A percentile compares a stretch with the other conserved stretches of the same genome.
Evolutionary conservation across 805 yeast species (phyloP).

Genomic region (Spathaspora sp.): DNA sequence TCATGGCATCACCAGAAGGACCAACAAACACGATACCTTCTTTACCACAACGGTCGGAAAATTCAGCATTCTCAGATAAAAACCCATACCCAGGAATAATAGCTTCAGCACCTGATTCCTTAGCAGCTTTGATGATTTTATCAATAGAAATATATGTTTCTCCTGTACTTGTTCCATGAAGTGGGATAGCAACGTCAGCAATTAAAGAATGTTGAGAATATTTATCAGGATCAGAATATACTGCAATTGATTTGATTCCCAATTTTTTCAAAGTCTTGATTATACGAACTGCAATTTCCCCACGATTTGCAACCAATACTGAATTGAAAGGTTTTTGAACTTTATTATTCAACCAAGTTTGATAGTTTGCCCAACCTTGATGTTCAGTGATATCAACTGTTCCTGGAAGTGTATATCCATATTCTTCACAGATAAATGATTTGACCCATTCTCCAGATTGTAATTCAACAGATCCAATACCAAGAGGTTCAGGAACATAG

Average conservation of each 20-base stretch:
- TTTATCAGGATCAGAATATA: constrained; percentile 86
- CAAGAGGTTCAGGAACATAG: constrained; percentile 92
- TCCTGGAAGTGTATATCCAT: constrained; percentile 70
- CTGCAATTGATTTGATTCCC: constrained; percentile 76
- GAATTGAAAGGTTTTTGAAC: constrained; percentile 62
- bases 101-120: constrained; percentile 83
- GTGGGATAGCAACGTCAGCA: constrained; percentile 79
- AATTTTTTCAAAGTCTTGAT: constrained; percentile 82
- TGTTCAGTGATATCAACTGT: constrained; percentile 76
- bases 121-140: constrained; percentile 83
- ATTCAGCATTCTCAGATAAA: constrained; percentile 93
- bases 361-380: constrained; percentile 86
- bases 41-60: constrained; percentile 78
- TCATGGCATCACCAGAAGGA: constrained; percentile 92
- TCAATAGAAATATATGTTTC: constrained; percentile 87
- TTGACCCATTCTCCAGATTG: constrained; percentile 80
- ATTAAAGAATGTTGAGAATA: constrained; percentile 80
- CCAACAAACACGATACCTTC: constrained; percentile 93
- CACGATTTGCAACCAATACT: constrained; percentile 95
- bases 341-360: constrained; percentile 28
- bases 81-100: constrained; percentile 98
- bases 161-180: constrained; percentile 81
- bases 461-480: constrained; percentile 89
- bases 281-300: constrained; percentile 95
- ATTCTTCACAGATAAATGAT: constrained; percentile 92